phyloP scores from a whole-genome alignment of 2,329 filamentous ascomycete genomes.

The Neopestalotiopsis sp. region DNA sequence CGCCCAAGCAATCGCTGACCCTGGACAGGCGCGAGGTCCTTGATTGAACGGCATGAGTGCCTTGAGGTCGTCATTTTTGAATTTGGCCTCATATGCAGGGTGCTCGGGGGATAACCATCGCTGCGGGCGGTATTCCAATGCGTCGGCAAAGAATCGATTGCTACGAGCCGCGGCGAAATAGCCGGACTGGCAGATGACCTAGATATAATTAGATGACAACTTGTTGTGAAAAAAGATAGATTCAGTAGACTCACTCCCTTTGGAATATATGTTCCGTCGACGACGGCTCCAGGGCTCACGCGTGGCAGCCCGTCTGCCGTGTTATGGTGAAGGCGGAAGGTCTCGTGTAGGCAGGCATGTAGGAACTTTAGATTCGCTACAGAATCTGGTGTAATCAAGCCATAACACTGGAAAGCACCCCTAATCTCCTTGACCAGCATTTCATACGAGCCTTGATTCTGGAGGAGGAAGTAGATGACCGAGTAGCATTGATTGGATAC shows the following conservation, averaged over 20 bases:
- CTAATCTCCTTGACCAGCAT: slow-evolving; percentile 39
- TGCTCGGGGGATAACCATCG: slow-evolving; percentile 18
- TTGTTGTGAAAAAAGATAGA: background rate
- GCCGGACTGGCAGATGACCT: background rate
- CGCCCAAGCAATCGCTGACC: slow-evolving; percentile 14
- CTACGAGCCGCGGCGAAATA: slow-evolving; percentile 9
- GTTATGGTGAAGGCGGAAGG: slow-evolving; percentile 38
- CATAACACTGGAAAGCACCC: slow-evolving; percentile 31
- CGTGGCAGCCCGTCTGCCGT: slow-evolving; percentile 29
- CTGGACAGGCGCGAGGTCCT: slow-evolving; percentile 20
- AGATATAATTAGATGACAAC: background rate
- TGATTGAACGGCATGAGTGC: slow-evolving; percentile 22
- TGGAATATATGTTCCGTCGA: slow-evolving; percentile 29
- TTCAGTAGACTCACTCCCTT: slow-evolving; percentile 25
- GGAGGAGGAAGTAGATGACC: slow-evolving; percentile 26
- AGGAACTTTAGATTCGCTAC: slow-evolving; percentile 37
- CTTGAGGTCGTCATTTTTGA: slow-evolving; percentile 17
- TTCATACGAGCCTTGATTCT: slow-evolving; percentile 30
- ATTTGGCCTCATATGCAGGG: slow-evolving; percentile 19
- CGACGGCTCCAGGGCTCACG: slow-evolving; percentile 26
- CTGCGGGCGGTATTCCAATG: slow-evolving; percentile 22
- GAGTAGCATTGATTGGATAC: slow-evolving; percentile 22
- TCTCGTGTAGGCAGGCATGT: slow-evolving; percentile 40
- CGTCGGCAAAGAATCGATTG: slow-evolving; percentile 17
- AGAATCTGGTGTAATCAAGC: slow-evolving; percentile 33